phyloP scores from a whole-genome alignment of 73 alveolate genomes.

The Tetrahymena elliotti region DNA sequence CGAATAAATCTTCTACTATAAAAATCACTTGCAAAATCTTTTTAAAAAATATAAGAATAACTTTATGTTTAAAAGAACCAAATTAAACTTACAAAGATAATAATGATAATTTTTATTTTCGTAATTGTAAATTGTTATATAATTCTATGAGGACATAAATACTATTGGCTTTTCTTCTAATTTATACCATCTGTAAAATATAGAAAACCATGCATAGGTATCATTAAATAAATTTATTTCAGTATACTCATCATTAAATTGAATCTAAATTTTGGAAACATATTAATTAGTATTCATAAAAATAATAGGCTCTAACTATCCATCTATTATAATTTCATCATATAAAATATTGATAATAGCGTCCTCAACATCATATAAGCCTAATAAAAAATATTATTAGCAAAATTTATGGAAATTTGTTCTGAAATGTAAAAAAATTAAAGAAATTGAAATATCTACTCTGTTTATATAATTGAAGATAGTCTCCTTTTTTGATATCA shows the following conservation, averaged over 20 bases:
- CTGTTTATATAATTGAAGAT: too few species aligned
- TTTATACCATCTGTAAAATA: not conserved
- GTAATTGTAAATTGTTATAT: not conserved
- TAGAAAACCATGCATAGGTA: not conserved
- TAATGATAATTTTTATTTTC: not conserved
- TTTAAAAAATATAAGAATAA: too few species aligned
- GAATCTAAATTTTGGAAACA: not conserved
- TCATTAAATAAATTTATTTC: too few species aligned
- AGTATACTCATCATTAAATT: not conserved
- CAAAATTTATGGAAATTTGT: too few species aligned
- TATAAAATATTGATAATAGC: not conserved
- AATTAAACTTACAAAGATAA: not conserved
- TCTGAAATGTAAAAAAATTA: too few species aligned
- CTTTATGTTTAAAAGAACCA: too few species aligned
- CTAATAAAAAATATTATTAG: not conserved
- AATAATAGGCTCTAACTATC: not conserved
- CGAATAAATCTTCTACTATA: not conserved
- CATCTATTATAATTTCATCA: not conserved
- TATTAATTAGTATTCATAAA: not conserved
- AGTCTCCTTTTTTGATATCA: not conserved
- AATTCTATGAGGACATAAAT: not conserved
- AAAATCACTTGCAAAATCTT: not conserved
- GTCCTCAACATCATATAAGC: not conserved
- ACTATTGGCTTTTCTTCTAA: not conserved
- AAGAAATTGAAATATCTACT: not conserved